Evolutionary conservation across 2,329 filamentous ascomycete genomes (phyloP).

Genomic region (Cyanodermella asteris): DNA sequence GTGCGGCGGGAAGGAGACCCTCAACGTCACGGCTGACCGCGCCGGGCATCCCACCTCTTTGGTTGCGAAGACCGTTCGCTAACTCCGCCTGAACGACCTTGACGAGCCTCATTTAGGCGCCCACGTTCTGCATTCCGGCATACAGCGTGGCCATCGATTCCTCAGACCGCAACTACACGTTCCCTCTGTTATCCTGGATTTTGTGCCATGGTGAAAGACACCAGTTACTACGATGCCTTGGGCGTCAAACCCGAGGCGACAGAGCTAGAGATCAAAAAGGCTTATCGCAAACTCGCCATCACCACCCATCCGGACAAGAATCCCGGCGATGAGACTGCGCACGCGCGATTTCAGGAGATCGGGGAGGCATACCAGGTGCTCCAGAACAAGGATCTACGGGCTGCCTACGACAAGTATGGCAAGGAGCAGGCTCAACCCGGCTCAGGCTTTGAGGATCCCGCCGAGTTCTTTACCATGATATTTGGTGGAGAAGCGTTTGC

Average conservation of each 20-base stretch:
- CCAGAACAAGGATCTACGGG: slow-evolving; percentile 66
- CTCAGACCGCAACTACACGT: too few species aligned
- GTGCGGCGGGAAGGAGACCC: too few species aligned
- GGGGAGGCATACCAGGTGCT: slow-evolving; percentile 58
- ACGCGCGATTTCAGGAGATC: slow-evolving; percentile 78
- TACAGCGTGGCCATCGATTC: too few species aligned
- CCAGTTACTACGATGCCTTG: slow-evolving; percentile 68
- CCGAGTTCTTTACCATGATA: slow-evolving; percentile 96
- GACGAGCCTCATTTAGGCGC: too few species aligned
- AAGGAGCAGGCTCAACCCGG: slow-evolving; percentile 84
- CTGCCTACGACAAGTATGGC: slow-evolving; percentile 88
- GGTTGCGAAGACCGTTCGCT: too few species aligned
- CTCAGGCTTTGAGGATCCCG: slow-evolving; percentile 80
- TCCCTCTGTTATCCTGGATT: slow-evolving; percentile 5
- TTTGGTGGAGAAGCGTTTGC: slow-evolving; percentile 91
- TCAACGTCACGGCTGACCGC: too few species aligned
- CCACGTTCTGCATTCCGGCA: too few species aligned
- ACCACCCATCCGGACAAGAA: slow-evolving; percentile 96
- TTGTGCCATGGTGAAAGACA: slow-evolving; percentile 77
- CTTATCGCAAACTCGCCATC: slow-evolving; percentile 85
- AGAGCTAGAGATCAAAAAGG: slow-evolving; percentile 90
- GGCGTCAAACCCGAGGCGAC: slow-evolving; percentile 68
- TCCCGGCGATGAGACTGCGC: slow-evolving; percentile 79
- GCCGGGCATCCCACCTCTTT: too few species aligned
- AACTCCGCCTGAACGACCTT: too few species aligned